Evolutionary conservation across 2,329 filamentous ascomycete species (phyloP).

Genomic region (Beauveria bassiana): DNA sequence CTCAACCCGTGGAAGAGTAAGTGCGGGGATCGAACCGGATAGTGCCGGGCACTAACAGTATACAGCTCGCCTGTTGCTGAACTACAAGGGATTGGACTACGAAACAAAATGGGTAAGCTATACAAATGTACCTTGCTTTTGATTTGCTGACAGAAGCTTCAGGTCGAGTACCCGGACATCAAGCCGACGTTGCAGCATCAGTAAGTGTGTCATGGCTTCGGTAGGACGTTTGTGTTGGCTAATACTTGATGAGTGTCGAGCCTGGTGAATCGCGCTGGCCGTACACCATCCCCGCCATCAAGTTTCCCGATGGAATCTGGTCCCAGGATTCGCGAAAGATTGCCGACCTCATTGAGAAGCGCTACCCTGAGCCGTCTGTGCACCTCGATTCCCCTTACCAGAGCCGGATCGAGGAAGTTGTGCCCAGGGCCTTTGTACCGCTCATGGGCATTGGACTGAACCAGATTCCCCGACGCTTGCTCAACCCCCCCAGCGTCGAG

Average conservation of each 20-base stretch:
- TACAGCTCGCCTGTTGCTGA: constrained; percentile 55
- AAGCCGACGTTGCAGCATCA: constrained; percentile 45
- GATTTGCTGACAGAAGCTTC: not conserved
- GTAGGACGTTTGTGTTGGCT: not conserved
- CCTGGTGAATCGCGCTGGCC: constrained; percentile 7
- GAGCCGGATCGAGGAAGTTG: constrained; percentile 33
- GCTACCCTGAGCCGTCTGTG: constrained; percentile 49
- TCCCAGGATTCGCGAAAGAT: constrained; percentile 60
- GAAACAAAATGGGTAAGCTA: constrained; percentile 52
- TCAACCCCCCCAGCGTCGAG: constrained; percentile 40
- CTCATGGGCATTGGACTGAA: constrained; percentile 38
- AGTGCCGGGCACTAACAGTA: constrained; percentile 2
- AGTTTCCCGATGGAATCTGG: constrained; percentile 47
- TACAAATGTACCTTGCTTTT: not conserved
- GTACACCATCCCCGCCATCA: constrained; percentile 51
- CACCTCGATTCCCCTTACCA: constrained; percentile 48
- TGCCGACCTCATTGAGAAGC: constrained; percentile 48
- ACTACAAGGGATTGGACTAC: constrained; percentile 61
- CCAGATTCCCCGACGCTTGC: constrained; percentile 39
- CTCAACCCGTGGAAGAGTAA: constrained; percentile 65
- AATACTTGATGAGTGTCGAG: not conserved
- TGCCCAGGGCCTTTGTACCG: constrained; percentile 28
- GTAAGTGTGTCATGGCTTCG: constrained; percentile 27
- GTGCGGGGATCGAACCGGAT: not conserved
- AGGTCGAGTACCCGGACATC: constrained; percentile 60